Percentiles rank a stretch among this genome's conserved stretches.
Conservation (phyloP, 164 flowering plant genomes). For the Annona cherimola region DNA sequence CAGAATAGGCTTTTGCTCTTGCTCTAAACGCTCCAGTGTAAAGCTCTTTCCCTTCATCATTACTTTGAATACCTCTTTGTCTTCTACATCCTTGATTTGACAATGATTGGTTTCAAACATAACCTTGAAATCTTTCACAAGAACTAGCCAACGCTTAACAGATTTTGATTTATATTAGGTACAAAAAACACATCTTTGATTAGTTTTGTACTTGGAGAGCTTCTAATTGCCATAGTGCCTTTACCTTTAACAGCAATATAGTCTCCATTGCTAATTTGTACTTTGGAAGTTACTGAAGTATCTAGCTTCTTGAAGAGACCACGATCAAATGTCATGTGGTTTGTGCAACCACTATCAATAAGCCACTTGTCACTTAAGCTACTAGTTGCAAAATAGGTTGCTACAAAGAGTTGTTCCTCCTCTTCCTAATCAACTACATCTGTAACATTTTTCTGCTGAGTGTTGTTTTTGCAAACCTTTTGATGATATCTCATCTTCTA, state of each 20-base stretch:
- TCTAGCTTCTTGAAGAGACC: background rate
- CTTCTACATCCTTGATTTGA: too few relatives aligned
- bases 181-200: background rate
- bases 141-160: too few relatives aligned
- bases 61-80: too few relatives aligned
- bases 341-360: slow-evolving; percentile 2
- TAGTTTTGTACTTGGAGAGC: background rate
- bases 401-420: background rate
- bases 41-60: too few relatives aligned
- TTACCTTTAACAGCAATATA: background rate
- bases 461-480: background rate
- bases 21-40: too few relatives aligned
- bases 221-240: background rate
- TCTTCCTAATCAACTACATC: background rate
- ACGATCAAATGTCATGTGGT: background rate
- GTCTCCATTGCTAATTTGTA: background rate
- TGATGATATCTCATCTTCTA: too few relatives aligned
- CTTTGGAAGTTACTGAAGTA: background rate
- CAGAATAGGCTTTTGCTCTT: too few relatives aligned
- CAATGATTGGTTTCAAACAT: too few relatives aligned
- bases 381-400: background rate
- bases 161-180: background rate
- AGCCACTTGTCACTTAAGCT: background rate
- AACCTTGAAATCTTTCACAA: too few relatives aligned
- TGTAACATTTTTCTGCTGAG: background rate